These are phyloP conservation scores for Coffea humblotiana DNA, from an alignment of 305 asterid species.

Conservation along the genomic window DNA sequence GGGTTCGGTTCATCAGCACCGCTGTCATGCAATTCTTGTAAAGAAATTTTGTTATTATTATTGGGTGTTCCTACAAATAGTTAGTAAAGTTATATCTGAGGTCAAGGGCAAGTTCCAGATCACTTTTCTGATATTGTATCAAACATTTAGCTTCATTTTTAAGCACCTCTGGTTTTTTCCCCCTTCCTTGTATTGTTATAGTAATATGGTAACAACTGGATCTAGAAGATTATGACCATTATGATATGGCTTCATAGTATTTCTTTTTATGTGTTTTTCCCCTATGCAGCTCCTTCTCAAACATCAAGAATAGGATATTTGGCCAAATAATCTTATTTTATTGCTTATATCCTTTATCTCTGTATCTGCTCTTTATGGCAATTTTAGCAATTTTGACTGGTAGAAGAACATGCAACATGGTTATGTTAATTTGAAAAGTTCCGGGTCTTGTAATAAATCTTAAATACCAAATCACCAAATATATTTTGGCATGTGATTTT, in stretches of 20 bases:
- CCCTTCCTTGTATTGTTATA: background rate
- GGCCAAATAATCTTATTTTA: background rate
- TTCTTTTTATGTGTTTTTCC: background rate
- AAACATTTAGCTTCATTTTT: background rate
- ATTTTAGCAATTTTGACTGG: background rate
- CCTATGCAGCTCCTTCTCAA: background rate
- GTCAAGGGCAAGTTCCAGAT: background rate
- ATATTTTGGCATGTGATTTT: background rate
- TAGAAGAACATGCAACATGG: background rate
- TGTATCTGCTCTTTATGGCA: background rate
- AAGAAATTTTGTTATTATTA: conserved; percentile 20
- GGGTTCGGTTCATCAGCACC: conserved; percentile 81
- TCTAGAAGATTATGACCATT: background rate
- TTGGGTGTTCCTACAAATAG: background rate
- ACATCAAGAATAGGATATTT: background rate
- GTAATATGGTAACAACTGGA: background rate
- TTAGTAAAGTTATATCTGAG: background rate
- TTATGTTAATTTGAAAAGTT: background rate
- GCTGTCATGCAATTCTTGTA: conserved; percentile 79
- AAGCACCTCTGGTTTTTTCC: background rate
- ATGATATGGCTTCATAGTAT: no score
- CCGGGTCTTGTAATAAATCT: background rate
- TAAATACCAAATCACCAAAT: background rate
- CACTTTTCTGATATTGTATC: background rate
- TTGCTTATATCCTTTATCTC: background rate